A percentile compares a stretch with the other conserved stretches of the same genome.
These are phyloP conservation scores for Dichotomocladium elegans DNA, from an alignment of 371 early-diverging fungal genomes.

Conservation along the genomic window DNA sequence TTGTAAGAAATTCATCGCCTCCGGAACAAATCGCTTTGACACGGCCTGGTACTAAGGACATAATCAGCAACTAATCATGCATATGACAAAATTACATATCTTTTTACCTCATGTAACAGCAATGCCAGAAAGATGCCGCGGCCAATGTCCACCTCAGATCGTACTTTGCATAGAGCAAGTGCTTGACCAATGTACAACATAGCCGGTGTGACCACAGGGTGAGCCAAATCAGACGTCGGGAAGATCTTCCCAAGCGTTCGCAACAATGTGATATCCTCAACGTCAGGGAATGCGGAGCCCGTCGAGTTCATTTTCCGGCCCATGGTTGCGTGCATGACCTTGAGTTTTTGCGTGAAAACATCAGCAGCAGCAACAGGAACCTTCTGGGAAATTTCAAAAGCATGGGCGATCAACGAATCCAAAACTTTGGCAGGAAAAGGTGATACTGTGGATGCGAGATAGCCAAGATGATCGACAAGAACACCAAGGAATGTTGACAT, in stretches of 20 bases:
- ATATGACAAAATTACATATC: background rate
- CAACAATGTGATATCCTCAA: slow-evolving; percentile 59
- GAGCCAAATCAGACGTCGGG: slow-evolving; percentile 86
- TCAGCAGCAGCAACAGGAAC: slow-evolving; percentile 41
- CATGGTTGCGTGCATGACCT: slow-evolving; percentile 39
- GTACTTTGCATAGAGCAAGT: slow-evolving; percentile 61
- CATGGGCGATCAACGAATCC: slow-evolving; percentile 50
- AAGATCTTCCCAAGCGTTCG: slow-evolving; percentile 69
- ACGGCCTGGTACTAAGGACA: slow-evolving; percentile 58
- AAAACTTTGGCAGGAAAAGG: slow-evolving; percentile 46
- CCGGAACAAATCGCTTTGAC: slow-evolving; percentile 84
- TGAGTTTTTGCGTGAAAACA: slow-evolving; percentile 34
- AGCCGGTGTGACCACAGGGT: slow-evolving; percentile 85
- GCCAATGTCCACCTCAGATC: slow-evolving; percentile 57
- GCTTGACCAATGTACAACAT: slow-evolving; percentile 72
- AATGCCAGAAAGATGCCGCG: slow-evolving; percentile 74
- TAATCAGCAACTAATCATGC: background rate
- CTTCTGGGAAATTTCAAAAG: slow-evolving; percentile 54
- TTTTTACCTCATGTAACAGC: slow-evolving; percentile 60
- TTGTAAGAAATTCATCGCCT: slow-evolving; percentile 72
- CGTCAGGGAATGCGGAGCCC: slow-evolving; percentile 41
- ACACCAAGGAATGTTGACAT: slow-evolving; percentile 55
- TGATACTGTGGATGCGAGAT: slow-evolving; percentile 46
- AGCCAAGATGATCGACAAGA: slow-evolving; percentile 66
- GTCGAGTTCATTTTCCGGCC: slow-evolving; percentile 27